These are phyloP conservation scores for Psilocybe mexicana DNA, from an alignment of 1,284 basidiomycete genomes.

Conservation along the genomic window DNA sequence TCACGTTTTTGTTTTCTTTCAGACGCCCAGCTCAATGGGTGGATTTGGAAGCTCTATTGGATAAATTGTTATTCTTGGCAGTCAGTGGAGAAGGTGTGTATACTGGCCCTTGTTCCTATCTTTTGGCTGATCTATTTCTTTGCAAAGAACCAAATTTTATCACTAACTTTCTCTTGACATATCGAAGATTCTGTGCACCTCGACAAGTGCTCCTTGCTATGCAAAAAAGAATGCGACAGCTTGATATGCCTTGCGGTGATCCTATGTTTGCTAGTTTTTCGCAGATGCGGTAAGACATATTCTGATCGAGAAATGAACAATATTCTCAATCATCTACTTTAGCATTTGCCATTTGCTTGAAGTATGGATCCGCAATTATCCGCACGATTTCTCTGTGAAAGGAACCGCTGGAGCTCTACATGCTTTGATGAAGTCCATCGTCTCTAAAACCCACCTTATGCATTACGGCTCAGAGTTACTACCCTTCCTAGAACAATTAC, in stretches of 20 bases:
- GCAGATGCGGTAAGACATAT: slow-evolving; percentile 66
- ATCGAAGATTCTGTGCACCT: slow-evolving; percentile 75
- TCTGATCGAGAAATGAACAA: background rate
- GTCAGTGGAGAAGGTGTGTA: slow-evolving; percentile 75
- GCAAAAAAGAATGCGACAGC: slow-evolving; percentile 78
- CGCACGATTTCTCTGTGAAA: slow-evolving; percentile 73
- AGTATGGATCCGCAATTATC: slow-evolving; percentile 71
- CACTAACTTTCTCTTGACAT: slow-evolving; percentile 77
- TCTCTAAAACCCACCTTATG: slow-evolving; percentile 74
- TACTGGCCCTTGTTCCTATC: background rate
- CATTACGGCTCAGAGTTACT: slow-evolving; percentile 81
- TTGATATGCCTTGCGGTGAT: slow-evolving; percentile 71
- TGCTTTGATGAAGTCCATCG: slow-evolving; percentile 73
- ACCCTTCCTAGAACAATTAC: slow-evolving; percentile 69
- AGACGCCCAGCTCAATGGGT: slow-evolving; percentile 71
- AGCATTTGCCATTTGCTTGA: slow-evolving; percentile 79
- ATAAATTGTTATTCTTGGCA: slow-evolving; percentile 73
- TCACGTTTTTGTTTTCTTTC: slow-evolving; percentile 7
- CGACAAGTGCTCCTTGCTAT: slow-evolving; percentile 76
- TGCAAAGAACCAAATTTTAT: slow-evolving; percentile 68
- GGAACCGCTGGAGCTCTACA: slow-evolving; percentile 69
- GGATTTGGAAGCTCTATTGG: slow-evolving; percentile 71
- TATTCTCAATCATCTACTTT: background rate
- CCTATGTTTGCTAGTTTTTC: slow-evolving; percentile 82
- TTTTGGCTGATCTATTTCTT: slow-evolving; percentile 1